Conservation (phyloP, 306 rosid genomes). For the Hippophae tibetana region DNA sequence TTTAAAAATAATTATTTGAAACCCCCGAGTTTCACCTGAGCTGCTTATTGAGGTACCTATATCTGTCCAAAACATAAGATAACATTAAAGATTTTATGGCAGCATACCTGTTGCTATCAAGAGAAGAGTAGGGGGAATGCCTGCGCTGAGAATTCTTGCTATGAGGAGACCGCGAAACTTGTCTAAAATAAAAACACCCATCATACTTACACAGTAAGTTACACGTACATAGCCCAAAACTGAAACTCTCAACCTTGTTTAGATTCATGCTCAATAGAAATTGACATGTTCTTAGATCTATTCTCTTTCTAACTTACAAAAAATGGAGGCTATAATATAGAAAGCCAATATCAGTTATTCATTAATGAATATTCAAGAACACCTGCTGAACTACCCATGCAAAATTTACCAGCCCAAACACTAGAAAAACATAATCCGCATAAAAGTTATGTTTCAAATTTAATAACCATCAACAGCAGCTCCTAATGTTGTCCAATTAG, state of each 20-base stretch:
- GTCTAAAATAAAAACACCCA: slow-evolving; percentile 94
- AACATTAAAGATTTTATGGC: slow-evolving; percentile 39
- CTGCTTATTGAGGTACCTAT: slow-evolving; percentile 49
- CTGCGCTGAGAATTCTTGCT: slow-evolving; percentile 99
- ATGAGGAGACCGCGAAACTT: slow-evolving; percentile 99
- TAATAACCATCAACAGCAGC: too few relatives aligned
- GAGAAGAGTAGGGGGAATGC: slow-evolving; percentile 98
- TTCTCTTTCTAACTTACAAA: slow-evolving; percentile 22
- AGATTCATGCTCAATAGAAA: slow-evolving; percentile 41
- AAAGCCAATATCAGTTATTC: slow-evolving; percentile 1
- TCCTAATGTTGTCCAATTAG: too few relatives aligned
- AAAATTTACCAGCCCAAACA: background rate
- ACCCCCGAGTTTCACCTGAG: slow-evolving; percentile 63
- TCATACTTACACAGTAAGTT: slow-evolving; percentile 85
- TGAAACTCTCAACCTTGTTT: slow-evolving; percentile 49
- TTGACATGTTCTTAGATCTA: slow-evolving; percentile 26
- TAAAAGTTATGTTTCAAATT: too few relatives aligned
- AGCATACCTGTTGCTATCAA: slow-evolving; percentile 80
- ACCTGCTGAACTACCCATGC: slow-evolving; percentile 11
- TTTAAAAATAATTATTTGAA: slow-evolving; percentile 20
- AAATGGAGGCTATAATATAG: slow-evolving; percentile 12
- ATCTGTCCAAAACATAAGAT: slow-evolving; percentile 56
- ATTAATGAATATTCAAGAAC: too few relatives aligned
- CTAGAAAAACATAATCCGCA: too few relatives aligned
- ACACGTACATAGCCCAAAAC: slow-evolving; percentile 35